Percentiles rank a stretch among this genome's conserved stretches.
Evolutionary conservation across 2,329 filamentous ascomycete species (phyloP).

Genomic region (Pseudogymnoascus sp.): DNA sequence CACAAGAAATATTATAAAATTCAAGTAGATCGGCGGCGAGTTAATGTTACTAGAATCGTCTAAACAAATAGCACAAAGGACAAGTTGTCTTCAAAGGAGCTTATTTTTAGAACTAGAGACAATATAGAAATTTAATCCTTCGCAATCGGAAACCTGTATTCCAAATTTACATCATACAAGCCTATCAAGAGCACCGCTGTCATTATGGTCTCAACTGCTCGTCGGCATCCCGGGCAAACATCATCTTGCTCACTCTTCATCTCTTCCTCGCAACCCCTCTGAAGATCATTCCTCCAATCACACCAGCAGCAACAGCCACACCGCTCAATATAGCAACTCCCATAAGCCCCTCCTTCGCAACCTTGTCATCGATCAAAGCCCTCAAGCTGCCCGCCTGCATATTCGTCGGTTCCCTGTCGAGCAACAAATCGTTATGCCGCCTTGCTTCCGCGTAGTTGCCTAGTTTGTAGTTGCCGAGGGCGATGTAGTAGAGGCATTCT

Average conservation of each 20-base stretch:
- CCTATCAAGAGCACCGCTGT: conserved; percentile 4
- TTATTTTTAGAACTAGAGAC: neutral
- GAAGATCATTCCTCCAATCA: conserved; percentile 81
- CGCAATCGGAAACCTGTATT: neutral
- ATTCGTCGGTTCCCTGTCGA: conserved; percentile 87
- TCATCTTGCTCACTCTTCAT: neutral
- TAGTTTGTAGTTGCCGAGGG: conserved; percentile 94
- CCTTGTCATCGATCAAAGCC: conserved; percentile 88
- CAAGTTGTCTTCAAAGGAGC: neutral
- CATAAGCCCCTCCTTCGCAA: conserved; percentile 86
- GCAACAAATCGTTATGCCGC: conserved; percentile 84
- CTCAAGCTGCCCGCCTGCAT: conserved; percentile 83
- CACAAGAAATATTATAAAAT: neutral
- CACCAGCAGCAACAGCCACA: conserved; percentile 84
- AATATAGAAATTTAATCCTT: neutral
- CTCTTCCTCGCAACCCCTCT: conserved; percentile 59
- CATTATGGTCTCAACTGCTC: neutral
- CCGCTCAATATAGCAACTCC: conserved; percentile 93
- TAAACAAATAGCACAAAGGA: neutral
- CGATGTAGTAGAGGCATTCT: conserved; percentile 97
- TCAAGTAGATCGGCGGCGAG: too few species aligned
- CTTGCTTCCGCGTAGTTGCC: conserved; percentile 94
- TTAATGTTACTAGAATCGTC: neutral
- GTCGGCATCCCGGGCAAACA: neutral
- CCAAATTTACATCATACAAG: neutral